Conservation (phyloP, 306 rosid species). For the Clitoria ternatea region DNA sequence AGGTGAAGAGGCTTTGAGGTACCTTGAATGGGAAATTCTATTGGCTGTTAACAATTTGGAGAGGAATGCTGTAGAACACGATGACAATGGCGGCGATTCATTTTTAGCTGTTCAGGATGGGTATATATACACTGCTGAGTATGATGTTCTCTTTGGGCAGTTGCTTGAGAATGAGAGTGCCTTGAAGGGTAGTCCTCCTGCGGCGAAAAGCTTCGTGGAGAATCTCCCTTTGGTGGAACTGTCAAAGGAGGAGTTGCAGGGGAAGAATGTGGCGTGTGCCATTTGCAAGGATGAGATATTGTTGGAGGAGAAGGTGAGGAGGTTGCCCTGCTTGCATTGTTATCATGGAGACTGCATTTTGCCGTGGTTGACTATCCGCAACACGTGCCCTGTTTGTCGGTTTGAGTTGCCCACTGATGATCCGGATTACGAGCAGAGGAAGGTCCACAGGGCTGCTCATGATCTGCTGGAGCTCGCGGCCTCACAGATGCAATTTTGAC, state of each 20-base stretch:
- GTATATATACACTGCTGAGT: slow-evolving; percentile 43
- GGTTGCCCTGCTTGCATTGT: slow-evolving; percentile 79
- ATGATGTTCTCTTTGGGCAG: slow-evolving; percentile 58
- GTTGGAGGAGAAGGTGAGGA: slow-evolving; percentile 68
- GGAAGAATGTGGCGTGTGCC: slow-evolving; percentile 58
- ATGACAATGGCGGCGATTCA: slow-evolving; percentile 25
- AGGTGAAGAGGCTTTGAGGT: slow-evolving; percentile 44
- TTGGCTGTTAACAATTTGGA: slow-evolving; percentile 62
- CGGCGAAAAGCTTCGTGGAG: slow-evolving; percentile 56
- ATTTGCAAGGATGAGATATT: slow-evolving; percentile 68
- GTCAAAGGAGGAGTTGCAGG: slow-evolving; percentile 49
- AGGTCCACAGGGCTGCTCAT: slow-evolving; percentile 35
- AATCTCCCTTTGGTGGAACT: slow-evolving; percentile 68
- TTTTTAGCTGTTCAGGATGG: slow-evolving; percentile 44
- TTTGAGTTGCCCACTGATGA: slow-evolving; percentile 85
- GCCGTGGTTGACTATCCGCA: slow-evolving; percentile 83
- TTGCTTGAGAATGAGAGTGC: slow-evolving; percentile 60
- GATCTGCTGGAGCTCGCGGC: slow-evolving; percentile 40
- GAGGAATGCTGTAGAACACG: slow-evolving; percentile 38
- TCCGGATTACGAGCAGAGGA: slow-evolving; percentile 70
- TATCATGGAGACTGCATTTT: slow-evolving; percentile 86
- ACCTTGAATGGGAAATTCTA: slow-evolving; percentile 78
- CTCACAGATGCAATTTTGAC: slow-evolving; percentile 40
- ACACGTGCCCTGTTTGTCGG: slow-evolving; percentile 90
- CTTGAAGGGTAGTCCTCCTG: slow-evolving; percentile 75